Conservation (phyloP, 805 yeast genomes). For the Priceomyces fermenticarens region DNA sequence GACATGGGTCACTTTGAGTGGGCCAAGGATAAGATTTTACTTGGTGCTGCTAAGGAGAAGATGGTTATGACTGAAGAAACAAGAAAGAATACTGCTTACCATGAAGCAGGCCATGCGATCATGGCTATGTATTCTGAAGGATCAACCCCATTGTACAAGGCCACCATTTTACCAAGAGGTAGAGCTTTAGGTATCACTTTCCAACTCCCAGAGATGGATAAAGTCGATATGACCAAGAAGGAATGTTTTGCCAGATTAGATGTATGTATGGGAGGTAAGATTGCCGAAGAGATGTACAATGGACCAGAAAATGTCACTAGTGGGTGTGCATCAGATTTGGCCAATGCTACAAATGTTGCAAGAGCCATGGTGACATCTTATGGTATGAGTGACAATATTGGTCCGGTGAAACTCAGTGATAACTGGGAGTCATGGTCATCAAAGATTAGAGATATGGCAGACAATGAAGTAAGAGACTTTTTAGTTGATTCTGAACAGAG, state of each 20-base stretch:
- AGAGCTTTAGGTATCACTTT: conserved; percentile 95
- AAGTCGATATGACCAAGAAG: conserved; percentile 83
- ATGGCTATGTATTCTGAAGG: conserved; percentile 94
- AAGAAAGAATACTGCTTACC: conserved; percentile 91
- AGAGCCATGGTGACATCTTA: conserved; percentile 95
- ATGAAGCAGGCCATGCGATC: conserved; percentile 99
- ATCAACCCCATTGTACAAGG: conserved; percentile 93
- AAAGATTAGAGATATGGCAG: conserved; percentile 83
- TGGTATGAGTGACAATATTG: conserved; percentile 93
- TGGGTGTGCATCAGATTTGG: conserved; percentile 91
- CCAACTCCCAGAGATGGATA: conserved; percentile 97
- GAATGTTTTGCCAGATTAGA: conserved; percentile 91
- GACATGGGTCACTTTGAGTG: conserved; percentile 92
- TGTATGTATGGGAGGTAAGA: conserved; percentile 98
- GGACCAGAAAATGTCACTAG: conserved; percentile 92
- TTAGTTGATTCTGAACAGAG: conserved; percentile 76
- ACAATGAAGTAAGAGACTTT: conserved; percentile 79
- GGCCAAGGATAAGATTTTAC: conserved; percentile 97
- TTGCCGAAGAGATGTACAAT: conserved; percentile 90
- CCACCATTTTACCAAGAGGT: conserved; percentile 95
- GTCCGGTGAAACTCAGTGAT: conserved; percentile 87
- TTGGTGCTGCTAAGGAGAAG: conserved; percentile 97
- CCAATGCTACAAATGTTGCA: conserved; percentile 88
- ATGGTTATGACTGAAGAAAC: conserved; percentile 97
- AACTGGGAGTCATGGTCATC: conserved; percentile 96